Evolutionary conservation across 2,329 filamentous ascomycete species (phyloP).

Genomic region (Trichoderma endophyticum): DNA sequence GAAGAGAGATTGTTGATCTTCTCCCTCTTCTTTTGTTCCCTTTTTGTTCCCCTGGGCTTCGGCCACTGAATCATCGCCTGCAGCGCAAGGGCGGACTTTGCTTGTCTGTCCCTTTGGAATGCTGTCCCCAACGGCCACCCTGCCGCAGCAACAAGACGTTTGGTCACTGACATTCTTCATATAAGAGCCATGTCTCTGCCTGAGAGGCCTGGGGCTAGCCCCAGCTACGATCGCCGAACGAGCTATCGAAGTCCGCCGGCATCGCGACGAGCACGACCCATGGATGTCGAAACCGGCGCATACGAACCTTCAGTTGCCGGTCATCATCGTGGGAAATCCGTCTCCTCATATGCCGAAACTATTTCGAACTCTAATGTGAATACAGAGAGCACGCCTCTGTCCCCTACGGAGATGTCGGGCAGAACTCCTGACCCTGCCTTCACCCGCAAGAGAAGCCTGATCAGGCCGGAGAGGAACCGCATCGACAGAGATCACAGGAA

Average conservation of each 20-base stretch:
- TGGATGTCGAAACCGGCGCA: constrained; percentile 67
- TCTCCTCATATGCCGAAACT: constrained; percentile 57
- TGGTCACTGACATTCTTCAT: constrained; percentile 1
- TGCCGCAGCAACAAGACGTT: constrained; percentile 3
- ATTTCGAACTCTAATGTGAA: constrained; percentile 52
- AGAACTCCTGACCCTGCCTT: constrained; percentile 36
- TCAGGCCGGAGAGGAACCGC: constrained; percentile 82
- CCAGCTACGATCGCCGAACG: constrained; percentile 58
- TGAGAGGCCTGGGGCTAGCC: constrained; percentile 61
- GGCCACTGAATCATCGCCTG: background rate
- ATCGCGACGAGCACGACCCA: constrained; percentile 61
- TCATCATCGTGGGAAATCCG: constrained; percentile 56
- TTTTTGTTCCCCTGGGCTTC: background rate
- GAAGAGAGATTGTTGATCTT: background rate
- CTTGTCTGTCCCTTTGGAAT: constrained; percentile 12
- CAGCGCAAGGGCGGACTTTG: constrained; percentile 10
- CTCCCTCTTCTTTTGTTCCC: background rate
- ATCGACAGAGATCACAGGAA: constrained; percentile 88
- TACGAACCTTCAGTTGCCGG: constrained; percentile 42
- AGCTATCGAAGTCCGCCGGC: constrained; percentile 67
- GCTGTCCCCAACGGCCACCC: background rate
- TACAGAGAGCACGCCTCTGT: constrained; percentile 55
- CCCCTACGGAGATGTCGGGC: constrained; percentile 41
- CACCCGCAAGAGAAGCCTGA: constrained; percentile 77
- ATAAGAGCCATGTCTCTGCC: constrained; percentile 58